Conservation (phyloP, 306 rosid species). For the Castanea sativa region DNA sequence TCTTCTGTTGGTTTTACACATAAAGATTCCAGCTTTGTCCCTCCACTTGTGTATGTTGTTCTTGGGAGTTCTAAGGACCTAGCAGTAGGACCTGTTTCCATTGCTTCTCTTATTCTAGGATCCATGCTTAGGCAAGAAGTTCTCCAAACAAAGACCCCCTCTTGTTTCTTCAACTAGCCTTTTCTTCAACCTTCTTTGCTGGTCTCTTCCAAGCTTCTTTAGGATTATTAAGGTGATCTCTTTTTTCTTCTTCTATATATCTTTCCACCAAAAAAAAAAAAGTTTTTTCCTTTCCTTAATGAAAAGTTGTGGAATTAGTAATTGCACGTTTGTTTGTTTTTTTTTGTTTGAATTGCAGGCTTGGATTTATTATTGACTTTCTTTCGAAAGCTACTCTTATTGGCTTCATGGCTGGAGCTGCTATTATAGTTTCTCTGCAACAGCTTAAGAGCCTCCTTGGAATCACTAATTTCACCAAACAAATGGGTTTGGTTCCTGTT, state of each 20-base stretch:
- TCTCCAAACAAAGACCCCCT: slow-evolving; percentile 66
- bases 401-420: too few species aligned
- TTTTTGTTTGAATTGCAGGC: not conserved
- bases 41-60: slow-evolving; percentile 86
- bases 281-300: too few species aligned
- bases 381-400: too few species aligned
- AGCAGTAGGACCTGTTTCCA: slow-evolving; percentile 97
- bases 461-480: too few species aligned
- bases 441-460: too few species aligned
- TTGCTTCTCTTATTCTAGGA: slow-evolving; percentile 89
- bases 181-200: slow-evolving; percentile 82
- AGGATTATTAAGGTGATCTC: slow-evolving; percentile 71
- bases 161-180: slow-evolving; percentile 78
- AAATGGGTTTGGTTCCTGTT: too few species aligned
- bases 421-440: too few species aligned
- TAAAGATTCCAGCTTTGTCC: slow-evolving; percentile 97
- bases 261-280: too few species aligned
- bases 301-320: not conserved
- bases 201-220: slow-evolving; percentile 88
- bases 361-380: too few species aligned
- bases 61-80: slow-evolving; percentile 95
- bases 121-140: slow-evolving; percentile 82
- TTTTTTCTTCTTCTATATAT: not conserved
- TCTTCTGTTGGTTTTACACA: not conserved
- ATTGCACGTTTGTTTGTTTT: not conserved